These are phyloP conservation scores for Terfezia claveryi DNA, from an alignment of 495 filamentous ascomycete species.

Conservation along the genomic window DNA sequence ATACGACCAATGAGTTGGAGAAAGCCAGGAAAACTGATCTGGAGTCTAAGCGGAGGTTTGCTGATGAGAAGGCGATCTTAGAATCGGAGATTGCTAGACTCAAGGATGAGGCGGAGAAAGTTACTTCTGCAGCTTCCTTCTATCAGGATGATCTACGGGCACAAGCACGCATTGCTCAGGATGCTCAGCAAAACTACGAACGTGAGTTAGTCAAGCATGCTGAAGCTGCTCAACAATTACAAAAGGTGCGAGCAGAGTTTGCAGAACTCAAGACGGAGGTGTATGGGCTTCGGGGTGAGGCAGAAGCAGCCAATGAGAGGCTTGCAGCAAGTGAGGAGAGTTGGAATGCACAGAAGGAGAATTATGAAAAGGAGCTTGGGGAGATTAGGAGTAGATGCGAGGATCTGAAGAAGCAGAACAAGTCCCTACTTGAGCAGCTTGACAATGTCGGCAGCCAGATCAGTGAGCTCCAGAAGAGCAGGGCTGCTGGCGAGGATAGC, in stretches of 20 bases:
- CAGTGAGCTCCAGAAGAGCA: constrained; percentile 48
- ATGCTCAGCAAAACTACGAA: constrained; percentile 89
- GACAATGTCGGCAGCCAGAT: constrained; percentile 65
- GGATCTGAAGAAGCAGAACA: constrained; percentile 66
- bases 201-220: constrained; percentile 82
- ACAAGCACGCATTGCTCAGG: constrained; percentile 78
- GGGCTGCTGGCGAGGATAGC: constrained; percentile 30
- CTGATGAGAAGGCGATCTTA: constrained; percentile 55
- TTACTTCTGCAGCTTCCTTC: constrained; percentile 49
- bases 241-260: constrained; percentile 52
- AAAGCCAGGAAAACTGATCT: constrained; percentile 52
- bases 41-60: constrained; percentile 45
- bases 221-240: constrained; percentile 65
- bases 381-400: constrained; percentile 59
- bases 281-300: constrained; percentile 46
- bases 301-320: constrained; percentile 56
- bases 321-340: constrained; percentile 63
- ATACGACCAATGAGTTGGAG: constrained; percentile 57
- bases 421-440: constrained; percentile 66
- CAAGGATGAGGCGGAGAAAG: constrained; percentile 66
- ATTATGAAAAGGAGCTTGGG: constrained; percentile 59
- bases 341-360: constrained; percentile 59
- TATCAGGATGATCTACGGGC: constrained; percentile 78
- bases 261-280: constrained; percentile 60
- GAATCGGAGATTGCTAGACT: constrained; percentile 58